Evolutionary conservation across 306 rosid species (phyloP).

Genomic region (Nissolia schottii): DNA sequence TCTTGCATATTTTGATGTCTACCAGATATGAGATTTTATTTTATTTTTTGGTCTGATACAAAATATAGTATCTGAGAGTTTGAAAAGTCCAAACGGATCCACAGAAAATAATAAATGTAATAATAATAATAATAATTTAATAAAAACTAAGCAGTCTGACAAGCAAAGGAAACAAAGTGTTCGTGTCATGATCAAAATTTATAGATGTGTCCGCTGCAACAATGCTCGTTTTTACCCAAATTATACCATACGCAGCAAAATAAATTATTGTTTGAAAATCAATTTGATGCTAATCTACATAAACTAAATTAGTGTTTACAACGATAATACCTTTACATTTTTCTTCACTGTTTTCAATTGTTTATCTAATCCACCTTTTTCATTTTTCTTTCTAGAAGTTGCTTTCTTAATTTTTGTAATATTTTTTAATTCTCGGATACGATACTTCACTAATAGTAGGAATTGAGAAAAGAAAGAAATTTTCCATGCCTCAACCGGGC

Average conservation of each 20-base stretch:
- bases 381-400: not conserved
- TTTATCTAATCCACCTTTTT: too few relatives aligned
- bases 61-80: too few relatives aligned
- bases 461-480: not conserved
- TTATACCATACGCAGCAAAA: too few relatives aligned
- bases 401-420: not conserved
- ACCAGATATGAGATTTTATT: not conserved
- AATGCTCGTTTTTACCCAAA: too few relatives aligned
- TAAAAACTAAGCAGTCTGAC: not conserved
- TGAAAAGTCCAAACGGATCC: not conserved
- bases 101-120: not conserved
- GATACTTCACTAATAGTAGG: not conserved
- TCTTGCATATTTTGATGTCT: not conserved
- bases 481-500: not conserved
- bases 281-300: too few relatives aligned
- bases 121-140: not conserved
- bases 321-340: not conserved
- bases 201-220: not conserved
- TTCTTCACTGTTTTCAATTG: too few relatives aligned
- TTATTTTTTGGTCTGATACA: too few relatives aligned
- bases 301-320: not conserved
- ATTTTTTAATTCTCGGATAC: not conserved
- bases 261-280: too few relatives aligned
- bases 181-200: not conserved
- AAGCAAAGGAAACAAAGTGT: not conserved